phyloP scores from a whole-genome alignment of 1,139 yeast species.

The Yamadazyma atlantica region DNA sequence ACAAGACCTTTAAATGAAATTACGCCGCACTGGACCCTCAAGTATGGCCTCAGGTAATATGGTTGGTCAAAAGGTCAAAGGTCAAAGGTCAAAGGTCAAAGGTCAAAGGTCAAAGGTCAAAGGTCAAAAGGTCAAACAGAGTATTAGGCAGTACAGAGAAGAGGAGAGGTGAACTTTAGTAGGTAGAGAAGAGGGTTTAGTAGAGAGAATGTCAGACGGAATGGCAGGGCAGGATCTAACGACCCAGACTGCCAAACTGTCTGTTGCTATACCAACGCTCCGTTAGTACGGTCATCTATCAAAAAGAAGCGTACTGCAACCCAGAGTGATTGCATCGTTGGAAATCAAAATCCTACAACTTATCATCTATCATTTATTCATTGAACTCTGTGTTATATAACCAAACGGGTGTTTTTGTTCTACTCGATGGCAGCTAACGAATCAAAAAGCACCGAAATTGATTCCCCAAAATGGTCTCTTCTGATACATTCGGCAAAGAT shows the following conservation, averaged over 20 bases:
- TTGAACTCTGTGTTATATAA: not conserved
- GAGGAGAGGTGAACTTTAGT: too few species aligned
- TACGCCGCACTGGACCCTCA: too few species aligned
- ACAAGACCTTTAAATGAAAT: not conserved
- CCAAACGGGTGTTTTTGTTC: constrained; percentile 2
- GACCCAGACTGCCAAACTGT: not conserved
- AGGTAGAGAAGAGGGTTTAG: too few species aligned
- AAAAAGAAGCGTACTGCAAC: constrained; percentile 49
- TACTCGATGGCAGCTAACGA: constrained; percentile 69
- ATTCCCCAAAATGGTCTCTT: constrained; percentile 97
- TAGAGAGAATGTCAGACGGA: too few species aligned
- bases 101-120: too few species aligned
- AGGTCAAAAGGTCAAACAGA: too few species aligned
- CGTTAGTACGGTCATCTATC: constrained; percentile 54
- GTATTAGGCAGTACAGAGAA: too few species aligned
- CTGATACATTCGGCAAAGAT: constrained; percentile 97
- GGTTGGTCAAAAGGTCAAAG: too few species aligned
- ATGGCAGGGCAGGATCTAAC: not conserved
- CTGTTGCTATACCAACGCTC: constrained; percentile 55
- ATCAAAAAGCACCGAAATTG: constrained; percentile 88
- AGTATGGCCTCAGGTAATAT: too few species aligned
- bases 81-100: too few species aligned
- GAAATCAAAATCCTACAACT: constrained; percentile 15
- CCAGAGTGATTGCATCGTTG: constrained; percentile 61
- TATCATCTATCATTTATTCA: constrained; percentile 2